phyloP scores from a whole-genome alignment of 768 basidiomycete genomes.

The Boletus edulis region DNA sequence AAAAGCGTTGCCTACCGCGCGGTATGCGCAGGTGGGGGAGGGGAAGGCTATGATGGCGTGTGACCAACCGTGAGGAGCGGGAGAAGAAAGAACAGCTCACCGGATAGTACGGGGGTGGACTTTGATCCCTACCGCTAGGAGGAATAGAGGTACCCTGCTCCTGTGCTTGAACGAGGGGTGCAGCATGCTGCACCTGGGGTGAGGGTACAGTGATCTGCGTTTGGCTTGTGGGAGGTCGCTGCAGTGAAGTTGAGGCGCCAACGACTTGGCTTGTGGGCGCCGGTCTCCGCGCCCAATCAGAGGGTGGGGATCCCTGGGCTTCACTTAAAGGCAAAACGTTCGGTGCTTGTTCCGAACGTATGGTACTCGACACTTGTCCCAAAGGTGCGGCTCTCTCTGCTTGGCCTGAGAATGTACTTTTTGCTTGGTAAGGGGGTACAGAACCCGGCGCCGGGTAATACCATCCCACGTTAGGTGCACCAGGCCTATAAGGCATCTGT shows the following conservation, averaged over 20 bases:
- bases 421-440: background rate
- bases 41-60: background rate
- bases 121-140: background rate
- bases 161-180: background rate
- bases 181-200: background rate
- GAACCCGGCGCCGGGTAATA: background rate
- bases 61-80: too few species aligned
- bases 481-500: background rate
- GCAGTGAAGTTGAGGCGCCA: background rate
- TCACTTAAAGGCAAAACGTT: background rate
- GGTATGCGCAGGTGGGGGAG: constrained; percentile 4
- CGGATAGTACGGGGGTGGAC: constrained; percentile 26
- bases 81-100: constrained; percentile 12
- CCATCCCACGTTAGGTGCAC: constrained; percentile 1
- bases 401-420: background rate
- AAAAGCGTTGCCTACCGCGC: background rate
- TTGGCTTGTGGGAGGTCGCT: background rate
- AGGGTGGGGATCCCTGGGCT: background rate
- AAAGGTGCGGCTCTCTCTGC: background rate
- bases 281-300: background rate
- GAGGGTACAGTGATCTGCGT: background rate
- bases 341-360: background rate
- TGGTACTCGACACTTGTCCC: background rate
- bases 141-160: background rate
- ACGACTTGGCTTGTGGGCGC: background rate